These are phyloP conservation scores for Aspergillus brunneoviolaceus DNA, from an alignment of 2,329 filamentous ascomycete species.

Conservation along the genomic window DNA sequence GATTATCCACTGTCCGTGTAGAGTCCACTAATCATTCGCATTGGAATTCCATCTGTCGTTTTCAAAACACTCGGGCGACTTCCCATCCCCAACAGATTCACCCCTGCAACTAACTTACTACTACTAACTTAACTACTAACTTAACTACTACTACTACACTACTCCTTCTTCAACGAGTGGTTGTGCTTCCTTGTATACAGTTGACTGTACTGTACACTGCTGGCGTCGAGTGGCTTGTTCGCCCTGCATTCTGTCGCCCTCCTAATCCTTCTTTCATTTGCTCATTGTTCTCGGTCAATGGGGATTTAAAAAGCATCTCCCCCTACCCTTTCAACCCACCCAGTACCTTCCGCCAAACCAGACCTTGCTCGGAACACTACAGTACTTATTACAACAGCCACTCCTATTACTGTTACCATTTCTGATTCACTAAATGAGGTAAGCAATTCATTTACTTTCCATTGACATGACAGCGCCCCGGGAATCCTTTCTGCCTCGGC, in stretches of 20 bases:
- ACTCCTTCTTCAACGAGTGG: no score
- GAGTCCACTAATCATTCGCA: not conserved
- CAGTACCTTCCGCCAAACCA: not conserved
- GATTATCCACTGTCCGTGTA: not conserved
- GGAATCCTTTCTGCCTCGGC: not conserved
- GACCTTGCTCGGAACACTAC: no score
- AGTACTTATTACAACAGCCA: not conserved
- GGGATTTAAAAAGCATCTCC: not conserved
- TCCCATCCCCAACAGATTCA: not conserved
- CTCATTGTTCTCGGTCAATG: not conserved
- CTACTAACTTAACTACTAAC: no score
- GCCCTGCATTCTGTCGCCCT: not conserved
- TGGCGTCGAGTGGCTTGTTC: not conserved
- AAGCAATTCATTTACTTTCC: not conserved
- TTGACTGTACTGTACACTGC: not conserved
- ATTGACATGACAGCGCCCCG: not conserved
- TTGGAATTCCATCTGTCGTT: not conserved
- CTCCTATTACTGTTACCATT: not conserved
- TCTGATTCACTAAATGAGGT: not conserved
- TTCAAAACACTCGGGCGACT: not conserved
- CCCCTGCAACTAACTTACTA: not conserved
- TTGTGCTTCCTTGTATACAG: no score
- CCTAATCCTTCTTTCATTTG: no score
- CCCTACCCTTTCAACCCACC: conserved; percentile 4
- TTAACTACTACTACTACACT: no score